Evolutionary conservation across 2,329 filamentous ascomycete genomes (phyloP), one percentile per base, ranked within the genome.

Genomic region (Ceratocystis huliohia): DNA sequence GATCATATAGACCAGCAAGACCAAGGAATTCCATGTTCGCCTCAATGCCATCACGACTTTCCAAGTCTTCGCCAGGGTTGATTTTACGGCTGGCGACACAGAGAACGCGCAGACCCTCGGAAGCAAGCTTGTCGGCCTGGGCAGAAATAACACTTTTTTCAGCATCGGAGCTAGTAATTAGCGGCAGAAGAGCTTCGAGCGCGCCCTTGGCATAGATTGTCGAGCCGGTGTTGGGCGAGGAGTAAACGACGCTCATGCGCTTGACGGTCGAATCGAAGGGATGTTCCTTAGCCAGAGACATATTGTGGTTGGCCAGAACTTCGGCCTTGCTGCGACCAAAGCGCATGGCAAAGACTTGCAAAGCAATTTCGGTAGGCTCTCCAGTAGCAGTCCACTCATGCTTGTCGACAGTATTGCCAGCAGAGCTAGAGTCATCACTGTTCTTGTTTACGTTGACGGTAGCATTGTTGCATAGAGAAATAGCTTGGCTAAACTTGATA

Each of bases 181-280:
- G 76, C 1, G 82, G 81, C 30, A 85, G 71, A 57, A 85, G 75
- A n/a, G 80, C 77, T 72, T 85, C 83, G 20, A 82, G 76, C 0
- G 83, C 83, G 50, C 83, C 83, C 71, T 85, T 85, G 71, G 81
- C 80, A 69, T 82, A 84, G 20, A 83, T 78, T 13, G 76, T 74
- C 61, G 73, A 72, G 10, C 73, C 72, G 10, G 73, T 72, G 28
- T 75, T 75, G 1, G 72, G 73, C 56, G 71, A 73, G 6, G 74
- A 73, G 56, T 87, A 88, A 33, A 89, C 81, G 62, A 89, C 86
- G 46, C 85, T 87, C 87, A 90, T 90, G 67, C 86, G 82, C 76
- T 90, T 90, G 74, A 87, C 82, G 46, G 83, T 83, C 0, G 86
- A 89, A 73, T 90, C 87, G 71, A 90, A 90, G 1, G 87, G 86